Evolutionary conservation across 1,284 basidiomycete genomes (phyloP), one percentile per base, ranked within the genome.

Genomic region (Pascua sp.): DNA sequence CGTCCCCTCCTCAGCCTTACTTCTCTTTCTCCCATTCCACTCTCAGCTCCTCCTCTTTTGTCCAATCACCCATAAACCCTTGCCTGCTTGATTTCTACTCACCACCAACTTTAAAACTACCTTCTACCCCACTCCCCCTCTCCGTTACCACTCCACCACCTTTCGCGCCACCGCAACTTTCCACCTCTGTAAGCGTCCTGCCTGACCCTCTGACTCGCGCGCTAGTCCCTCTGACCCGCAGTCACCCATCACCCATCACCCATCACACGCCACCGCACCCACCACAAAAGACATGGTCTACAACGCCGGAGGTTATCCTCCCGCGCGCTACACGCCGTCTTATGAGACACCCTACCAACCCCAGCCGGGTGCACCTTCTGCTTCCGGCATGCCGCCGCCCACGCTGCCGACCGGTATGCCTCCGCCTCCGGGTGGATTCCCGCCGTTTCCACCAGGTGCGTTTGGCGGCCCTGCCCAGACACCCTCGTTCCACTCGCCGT

Each of bases 381-480:
- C 39, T n/a, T 39, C 47, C 17, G 47, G 47, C 40, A 49, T 49
- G 47, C 47, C 47, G n/a, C 47, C 47, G 18, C 47, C 47, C 16
- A 40, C 47, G 5, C 47, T 49, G 15, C 47, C 47, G 11, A 38
- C 47, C 16, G 47, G 38, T 5, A 9, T 12, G 5, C 9, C 39
- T 11, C 17, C 47, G 49, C 61, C 61, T 5, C 57, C 60, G 12
- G 55, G 60, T 11, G 58, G 64, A n/a, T 67, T 64, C 44, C 61
- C 63, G 3, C 57, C 67, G 1, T 68, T 62, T 47, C 60, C 65
- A 18, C 62, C 62, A 0, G 50, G 46, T 10, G 39, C 43, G 24
- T 46, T 41, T 11, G 50, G 50, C 8, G 42, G 49, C 8, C 49
- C 38, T 24, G 43, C 42, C 17, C 38, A 36, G 8, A 51, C 59